Base-by-base conservation (phyloP, 768 basidiomycete genomes). In the Chalciporus chontae region DNA sequence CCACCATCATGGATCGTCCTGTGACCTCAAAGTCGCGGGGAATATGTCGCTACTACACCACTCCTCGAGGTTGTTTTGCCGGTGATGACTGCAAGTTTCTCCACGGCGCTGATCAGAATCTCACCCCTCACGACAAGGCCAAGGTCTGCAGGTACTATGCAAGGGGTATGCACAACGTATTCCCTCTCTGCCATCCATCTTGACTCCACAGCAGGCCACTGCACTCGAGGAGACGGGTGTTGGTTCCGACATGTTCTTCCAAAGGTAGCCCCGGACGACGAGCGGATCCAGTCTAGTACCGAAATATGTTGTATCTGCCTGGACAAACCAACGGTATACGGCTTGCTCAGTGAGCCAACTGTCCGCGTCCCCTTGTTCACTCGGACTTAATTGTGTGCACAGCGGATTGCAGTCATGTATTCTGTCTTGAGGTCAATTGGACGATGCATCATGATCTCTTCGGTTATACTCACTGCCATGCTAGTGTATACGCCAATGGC, bases 401-500 rank as follows among this genome's bases (percentile, higher is more conserved):
- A 90, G 87, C 66, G 18, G 83, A 81, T 27, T 92, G 90, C 62
- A 84, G 77, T 53, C 90, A 92, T 65, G 71, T 88, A 42, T 91
- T 90, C 65, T 92, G 90, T 63, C 72, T 86, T 32, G 65, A 77
- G 51, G 88, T 89, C 62, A 50, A 76, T 67, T 40, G 18, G 29
- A 41, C 44, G 42, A 39, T 10, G 32, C 19, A 17, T 9, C 40
- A 23, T 40, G 37, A 14, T 17, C 19, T 19, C 23, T 45, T 43
- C 27, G 46, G 41, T 51, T 36, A 18, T 39, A 9, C 31, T 58
- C 40, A 57, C 42, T 40, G 39, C 29, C 17, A 45, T 3, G 13
- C 23, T 56, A 90, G 85, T 92, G 90, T 62, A 87, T 92, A 51
- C 82, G 81, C 39, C 78, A 80, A 58, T 92, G 90, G 90, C 80